Base-by-base conservation (phyloP, 2,329 filamentous ascomycete species). In the Arthrinium puccinioides region DNA sequence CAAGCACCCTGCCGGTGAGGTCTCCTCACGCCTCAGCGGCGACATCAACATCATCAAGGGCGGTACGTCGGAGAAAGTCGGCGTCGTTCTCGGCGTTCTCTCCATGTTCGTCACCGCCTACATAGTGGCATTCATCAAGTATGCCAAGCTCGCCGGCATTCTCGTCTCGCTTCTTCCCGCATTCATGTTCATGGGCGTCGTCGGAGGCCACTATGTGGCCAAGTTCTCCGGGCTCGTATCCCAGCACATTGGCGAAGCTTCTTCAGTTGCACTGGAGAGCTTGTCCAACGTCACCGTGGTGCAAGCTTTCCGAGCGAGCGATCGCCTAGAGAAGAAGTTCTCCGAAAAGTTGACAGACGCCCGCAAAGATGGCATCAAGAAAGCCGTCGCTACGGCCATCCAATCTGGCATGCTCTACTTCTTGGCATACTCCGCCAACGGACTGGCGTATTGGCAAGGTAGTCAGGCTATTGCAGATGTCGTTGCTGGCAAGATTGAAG, bases 341-440 rank as follows among this genome's bases (percentile, higher is more conserved):
- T 60, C 66, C 9, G 59, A 55, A 4, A 62, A 69, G 27, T 59
- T 79, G 6, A 59, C 56, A 14, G 52, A 58, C 4, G 66, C 73
- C 2, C 63, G 66, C 40, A 58, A 52, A 3, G 63, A 70, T 29
- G 74, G 67, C 2, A 54, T 76, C 39, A 74, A 74, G 47, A 82
- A 81, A 50, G 67, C 74, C 1, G 54, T 68, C 2, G 67, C 69
- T 0, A 64, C 70, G 21, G 78, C 70, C 4, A 59, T 75, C 0
- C 76, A 80, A 49, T 64, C 73, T 7, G 78, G 77, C n/a, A 51
- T 76, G n/a, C 55, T 82, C 14, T 83, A 81, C 50, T 82, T 83
- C 47, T 69, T 82, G 40, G 75, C 77, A 3, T 82, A 80, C 45
- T 66, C 74, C 2, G 76, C 76, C 5, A 82, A 80, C 48, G 78